Base-by-base conservation (phyloP, 805 yeast genomes). In the Kuraishia cidri region DNA sequence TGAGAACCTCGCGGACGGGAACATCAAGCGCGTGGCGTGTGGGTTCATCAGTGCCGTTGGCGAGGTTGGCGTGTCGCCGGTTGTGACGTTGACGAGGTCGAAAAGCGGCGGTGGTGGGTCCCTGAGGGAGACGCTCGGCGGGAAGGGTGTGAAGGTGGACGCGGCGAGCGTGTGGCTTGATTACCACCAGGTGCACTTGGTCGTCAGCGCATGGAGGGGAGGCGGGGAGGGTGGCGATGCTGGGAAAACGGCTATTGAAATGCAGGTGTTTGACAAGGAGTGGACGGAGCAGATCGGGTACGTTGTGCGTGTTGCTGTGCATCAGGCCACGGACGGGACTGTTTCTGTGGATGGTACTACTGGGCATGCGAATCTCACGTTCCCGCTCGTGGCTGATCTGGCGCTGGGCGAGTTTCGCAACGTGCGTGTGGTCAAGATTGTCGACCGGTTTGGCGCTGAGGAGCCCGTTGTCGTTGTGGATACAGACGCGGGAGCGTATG, bases 381-480 rank as follows among this genome's bases (percentile, higher is more conserved):
- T 30, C 22, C 32, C 26, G n/a, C 9, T 22, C 11, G 23, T 6
- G 9, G n/a, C n/a, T 15, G 7, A 9, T 5, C 21, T 15, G n/a
- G 19, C 12, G n/a, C 6, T 9, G 14, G 27, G 27, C 15, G 13
- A 12, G 16, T 14, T 4, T 4, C 5, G 13, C 5, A 14, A 6
- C 4, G 11, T 19, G 12, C 11, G 21, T n/a, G 30, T 27, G 30
- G 11, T 27, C 9, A 27, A 27, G 12, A n/a, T 15, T 10, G 8
- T 27, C 12, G 16, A 27, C 21, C 7, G 21, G 19, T 27, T 15
- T 11, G 30, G 30, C 16, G 30, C n/a, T 17, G 30, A 27, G 12
- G 30, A 27, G 30, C 30, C 30, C 3, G 12, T 27, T n/a, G 30
- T 27, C 9, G 19, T 27, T n/a, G 13, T 15, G 20, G 11, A 13